Base-by-base conservation (phyloP, 2,329 filamentous ascomycete genomes). In the Lachnellula occidentalis region DNA sequence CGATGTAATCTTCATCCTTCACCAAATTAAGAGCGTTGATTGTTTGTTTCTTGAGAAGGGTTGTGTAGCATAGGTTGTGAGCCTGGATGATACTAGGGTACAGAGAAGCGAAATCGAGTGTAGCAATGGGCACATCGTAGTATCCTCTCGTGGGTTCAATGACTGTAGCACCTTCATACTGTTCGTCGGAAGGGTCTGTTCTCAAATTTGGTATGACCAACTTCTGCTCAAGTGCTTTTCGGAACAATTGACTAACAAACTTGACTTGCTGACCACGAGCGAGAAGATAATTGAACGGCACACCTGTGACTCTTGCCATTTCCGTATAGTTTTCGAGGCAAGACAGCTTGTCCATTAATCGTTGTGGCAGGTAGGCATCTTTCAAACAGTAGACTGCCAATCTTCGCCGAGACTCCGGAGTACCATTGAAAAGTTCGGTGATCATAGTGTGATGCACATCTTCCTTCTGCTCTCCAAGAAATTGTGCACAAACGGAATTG, bases 401-500 rank as follows among this genome's bases (percentile, higher is more conserved):
- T 73, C 94, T 86, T 65, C 95, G 84, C 61, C 94, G 78, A 4
- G 92, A 96, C 69, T 99, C 94, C 0, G 92, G 86, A 0, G 94
- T 96, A 58, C 94, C 94, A 69, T 99, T 97, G 78, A 92, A 96
- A 3, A 99, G 75, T 67, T 97, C 95, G 0, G 95, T 99, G 66
- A 99, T 99, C 91, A 99, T 99, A 2, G 92, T 96, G 73, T 99
- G 86, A 68, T 99, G 94, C 2, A 99, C 94, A 72, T 99, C 94
- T 73, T 99, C 94, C 69, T 99, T 99, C 69, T 99, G 94, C 70
- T 99, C 94, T 46, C 91, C 91, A 22, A 99, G 72, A 67, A 99
- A 99, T 61, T 99, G 88, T 4, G 94, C 88, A 62, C 86, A 95
- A 5, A 99, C 94, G 1, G 94, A 96, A 71, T 99, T 99, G 27